phyloP scores from a whole-genome alignment of 1,284 basidiomycete species.

The Somion occarium region DNA sequence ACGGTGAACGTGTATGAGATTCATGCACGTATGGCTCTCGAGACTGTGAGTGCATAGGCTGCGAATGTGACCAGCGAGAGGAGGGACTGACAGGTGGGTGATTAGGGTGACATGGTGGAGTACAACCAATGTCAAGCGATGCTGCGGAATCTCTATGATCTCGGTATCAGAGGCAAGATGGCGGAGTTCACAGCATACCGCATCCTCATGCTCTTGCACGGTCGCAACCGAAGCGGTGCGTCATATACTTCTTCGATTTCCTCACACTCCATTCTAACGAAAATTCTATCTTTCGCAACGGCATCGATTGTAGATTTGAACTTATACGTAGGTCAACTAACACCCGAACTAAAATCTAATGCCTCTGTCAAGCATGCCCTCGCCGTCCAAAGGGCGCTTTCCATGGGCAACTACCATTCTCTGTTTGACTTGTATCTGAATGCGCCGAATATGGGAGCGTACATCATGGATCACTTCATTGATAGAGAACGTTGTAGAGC shows the following conservation, averaged over 20 bases:
- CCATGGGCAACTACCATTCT: conserved; percentile 91
- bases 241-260: conserved; percentile 10
- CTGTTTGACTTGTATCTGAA: conserved; percentile 84
- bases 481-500: conserved; percentile 88
- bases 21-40: conserved; percentile 94
- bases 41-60: conserved; percentile 60
- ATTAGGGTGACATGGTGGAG: conserved; percentile 93
- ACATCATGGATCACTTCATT: conserved; percentile 99
- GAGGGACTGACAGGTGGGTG: background rate
- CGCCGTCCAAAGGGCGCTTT: conserved; percentile 80
- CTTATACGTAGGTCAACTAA: conserved; percentile 93
- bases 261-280: background rate
- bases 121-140: conserved; percentile 98
- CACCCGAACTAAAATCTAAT: conserved; percentile 80
- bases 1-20: conserved; percentile 98
- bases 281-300: background rate
- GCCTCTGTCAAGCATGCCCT: conserved; percentile 86
- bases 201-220: conserved; percentile 94
- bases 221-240: conserved; percentile 89
- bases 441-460: conserved; percentile 96
- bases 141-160: conserved; percentile 87
- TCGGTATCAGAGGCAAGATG: conserved; percentile 85
- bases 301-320: conserved; percentile 74
- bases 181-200: conserved; percentile 98
- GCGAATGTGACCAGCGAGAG: background rate